phyloP scores from a whole-genome alignment of 2,329 filamentous ascomycete species.

The Microsporum audouinii region DNA sequence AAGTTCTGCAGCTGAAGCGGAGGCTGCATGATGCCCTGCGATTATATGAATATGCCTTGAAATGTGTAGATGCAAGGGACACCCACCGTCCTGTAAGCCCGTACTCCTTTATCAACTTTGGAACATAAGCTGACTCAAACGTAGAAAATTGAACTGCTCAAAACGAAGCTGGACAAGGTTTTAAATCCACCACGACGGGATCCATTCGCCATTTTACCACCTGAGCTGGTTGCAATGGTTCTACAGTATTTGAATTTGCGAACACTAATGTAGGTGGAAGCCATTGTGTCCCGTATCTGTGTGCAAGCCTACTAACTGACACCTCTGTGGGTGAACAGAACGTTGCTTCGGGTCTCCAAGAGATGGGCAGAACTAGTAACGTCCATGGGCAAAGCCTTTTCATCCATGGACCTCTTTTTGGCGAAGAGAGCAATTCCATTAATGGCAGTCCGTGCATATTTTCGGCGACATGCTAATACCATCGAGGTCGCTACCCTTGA shows the following conservation, averaged over 20 bases:
- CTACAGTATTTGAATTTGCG: slow-evolving; percentile 43
- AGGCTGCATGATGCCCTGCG: slow-evolving; percentile 44
- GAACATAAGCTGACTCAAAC: slow-evolving; percentile 4
- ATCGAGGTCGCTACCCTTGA: slow-evolving; percentile 22
- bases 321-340: slow-evolving; percentile 20
- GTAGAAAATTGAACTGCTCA: slow-evolving; percentile 36
- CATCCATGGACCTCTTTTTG: slow-evolving; percentile 41
- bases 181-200: slow-evolving; percentile 25
- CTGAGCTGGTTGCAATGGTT: slow-evolving; percentile 43
- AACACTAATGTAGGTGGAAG: slow-evolving; percentile 29
- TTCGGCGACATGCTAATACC: slow-evolving; percentile 25
- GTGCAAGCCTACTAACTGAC: neutral
- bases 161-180: slow-evolving; percentile 32
- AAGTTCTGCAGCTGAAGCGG: slow-evolving; percentile 35
- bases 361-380: slow-evolving; percentile 42
- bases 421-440: slow-evolving; percentile 34
- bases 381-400: slow-evolving; percentile 38
- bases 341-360: slow-evolving; percentile 44
- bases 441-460: slow-evolving; percentile 25
- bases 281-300: slow-evolving; percentile 21
- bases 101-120: slow-evolving; percentile 1
- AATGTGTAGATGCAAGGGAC: slow-evolving; percentile 36
- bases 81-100: slow-evolving; percentile 21
- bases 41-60: slow-evolving; percentile 49
- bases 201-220: slow-evolving; percentile 43